Evolutionary conservation across 768 basidiomycete species (phyloP).

Genomic region (Serendipita sp.): DNA sequence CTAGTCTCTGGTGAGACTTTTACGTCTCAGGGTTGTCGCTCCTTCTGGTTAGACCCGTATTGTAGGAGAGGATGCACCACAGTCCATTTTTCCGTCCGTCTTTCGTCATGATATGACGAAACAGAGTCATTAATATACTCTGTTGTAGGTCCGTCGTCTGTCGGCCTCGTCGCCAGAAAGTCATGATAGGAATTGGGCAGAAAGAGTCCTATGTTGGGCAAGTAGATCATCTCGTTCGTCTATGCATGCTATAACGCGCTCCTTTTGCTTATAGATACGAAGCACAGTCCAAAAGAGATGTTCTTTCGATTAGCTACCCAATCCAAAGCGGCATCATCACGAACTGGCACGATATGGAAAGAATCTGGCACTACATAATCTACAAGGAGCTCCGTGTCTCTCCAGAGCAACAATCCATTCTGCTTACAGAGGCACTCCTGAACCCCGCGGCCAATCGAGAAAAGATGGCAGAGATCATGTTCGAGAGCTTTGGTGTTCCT

Average conservation of each 20-base stretch:
- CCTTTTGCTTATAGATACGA: conserved; percentile 36
- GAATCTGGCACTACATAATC: conserved; percentile 61
- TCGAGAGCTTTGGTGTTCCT: conserved; percentile 86
- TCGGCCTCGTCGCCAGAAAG: conserved; percentile 55
- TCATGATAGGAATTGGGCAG: conserved; percentile 66
- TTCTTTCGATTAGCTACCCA: conserved; percentile 53
- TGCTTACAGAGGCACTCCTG: conserved; percentile 80
- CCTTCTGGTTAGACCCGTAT: neutral
- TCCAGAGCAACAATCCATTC: conserved; percentile 81
- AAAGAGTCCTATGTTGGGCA: conserved; percentile 65
- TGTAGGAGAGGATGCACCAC: conserved; percentile 35
- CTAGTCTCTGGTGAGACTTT: too few species aligned
- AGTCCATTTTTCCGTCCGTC: conserved; percentile 17
- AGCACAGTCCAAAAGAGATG: conserved; percentile 59
- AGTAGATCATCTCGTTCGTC: conserved; percentile 12
- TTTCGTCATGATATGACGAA: neutral
- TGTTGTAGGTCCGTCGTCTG: conserved; percentile 43
- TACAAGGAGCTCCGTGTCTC: conserved; percentile 90
- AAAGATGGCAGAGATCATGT: conserved; percentile 84
- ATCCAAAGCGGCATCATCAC: conserved; percentile 59
- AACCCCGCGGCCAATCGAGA: conserved; percentile 69
- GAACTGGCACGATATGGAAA: conserved; percentile 67
- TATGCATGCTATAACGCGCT: neutral
- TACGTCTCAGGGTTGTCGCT: too few species aligned
- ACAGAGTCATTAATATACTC: neutral